Conservation (phyloP, 2,329 filamentous ascomycete genomes). For the Alternaria consortialis region DNA sequence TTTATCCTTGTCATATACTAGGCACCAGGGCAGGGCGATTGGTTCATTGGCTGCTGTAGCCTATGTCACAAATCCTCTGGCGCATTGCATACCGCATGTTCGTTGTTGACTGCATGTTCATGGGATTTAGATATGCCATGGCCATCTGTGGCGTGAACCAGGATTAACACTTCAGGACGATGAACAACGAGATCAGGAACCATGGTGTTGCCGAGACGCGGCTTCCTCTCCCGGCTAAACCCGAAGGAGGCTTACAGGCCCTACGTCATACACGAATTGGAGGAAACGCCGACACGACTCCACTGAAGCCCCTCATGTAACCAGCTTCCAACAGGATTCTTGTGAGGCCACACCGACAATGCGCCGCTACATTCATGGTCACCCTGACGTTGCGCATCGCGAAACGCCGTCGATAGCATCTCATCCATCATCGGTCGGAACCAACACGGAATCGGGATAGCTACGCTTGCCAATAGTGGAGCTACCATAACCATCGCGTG, state of each 20-base stretch:
- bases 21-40: not conserved
- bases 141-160: not conserved
- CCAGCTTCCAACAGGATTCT: slow-evolving; percentile 9
- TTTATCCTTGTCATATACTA: not conserved
- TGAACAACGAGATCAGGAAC: not conserved
- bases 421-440: slow-evolving; percentile 2
- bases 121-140: not conserved
- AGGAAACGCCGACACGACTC: slow-evolving; percentile 6
- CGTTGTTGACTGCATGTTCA: not conserved
- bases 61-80: not conserved
- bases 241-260: slow-evolving; percentile 1
- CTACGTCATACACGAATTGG: slow-evolving; percentile 13
- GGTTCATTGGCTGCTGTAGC: not conserved
- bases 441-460: slow-evolving; percentile 11
- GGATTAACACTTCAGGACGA: not conserved
- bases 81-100: not conserved
- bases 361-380: not conserved
- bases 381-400: not conserved
- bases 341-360: slow-evolving; percentile 11
- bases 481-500: slow-evolving; percentile 10
- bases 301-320: slow-evolving; percentile 10
- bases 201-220: slow-evolving; percentile 3
- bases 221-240: slow-evolving; percentile 2
- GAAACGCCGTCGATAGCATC: not conserved
- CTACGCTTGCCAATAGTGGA: slow-evolving; percentile 16